Conservation (phyloP, 768 basidiomycete species). For the Grammothele lineata region DNA sequence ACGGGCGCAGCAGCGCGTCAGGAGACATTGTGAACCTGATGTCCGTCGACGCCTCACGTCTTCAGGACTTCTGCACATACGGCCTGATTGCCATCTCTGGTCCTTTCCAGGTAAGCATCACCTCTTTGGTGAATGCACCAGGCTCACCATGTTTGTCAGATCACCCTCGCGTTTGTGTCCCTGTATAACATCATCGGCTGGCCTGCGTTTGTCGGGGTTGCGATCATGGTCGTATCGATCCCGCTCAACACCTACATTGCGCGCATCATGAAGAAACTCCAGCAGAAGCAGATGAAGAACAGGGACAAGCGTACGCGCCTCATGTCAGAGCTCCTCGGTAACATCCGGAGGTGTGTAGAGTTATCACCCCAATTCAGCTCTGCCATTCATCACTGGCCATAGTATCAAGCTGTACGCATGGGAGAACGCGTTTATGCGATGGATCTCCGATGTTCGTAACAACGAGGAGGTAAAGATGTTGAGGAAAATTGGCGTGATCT, state of each 20-base stretch:
- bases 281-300: slow-evolving; percentile 91
- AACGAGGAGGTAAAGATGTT: slow-evolving; percentile 80
- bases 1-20: slow-evolving; percentile 74
- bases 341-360: slow-evolving; percentile 68
- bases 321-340: slow-evolving; percentile 92
- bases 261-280: slow-evolving; percentile 64
- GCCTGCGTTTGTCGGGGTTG: slow-evolving; percentile 88
- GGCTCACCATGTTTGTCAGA: slow-evolving; percentile 35
- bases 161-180: slow-evolving; percentile 84
- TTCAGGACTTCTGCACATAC: slow-evolving; percentile 80
- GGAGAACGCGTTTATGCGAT: slow-evolving; percentile 86
- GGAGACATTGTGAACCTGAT: slow-evolving; percentile 96
- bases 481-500: slow-evolving; percentile 73
- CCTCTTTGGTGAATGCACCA: not conserved
- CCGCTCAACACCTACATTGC: slow-evolving; percentile 76
- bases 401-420: slow-evolving; percentile 92
- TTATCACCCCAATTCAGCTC: too few species aligned
- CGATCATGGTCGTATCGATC: slow-evolving; percentile 79
- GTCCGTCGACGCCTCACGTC: slow-evolving; percentile 77
- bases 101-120: slow-evolving; percentile 62
- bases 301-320: slow-evolving; percentile 77
- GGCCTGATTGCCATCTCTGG: slow-evolving; percentile 84
- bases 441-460: slow-evolving; percentile 76
- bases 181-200: slow-evolving; percentile 89
- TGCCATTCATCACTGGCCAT: not conserved